Conservation (phyloP, 1,139 yeast genomes). For the Diutina sp. region DNA sequence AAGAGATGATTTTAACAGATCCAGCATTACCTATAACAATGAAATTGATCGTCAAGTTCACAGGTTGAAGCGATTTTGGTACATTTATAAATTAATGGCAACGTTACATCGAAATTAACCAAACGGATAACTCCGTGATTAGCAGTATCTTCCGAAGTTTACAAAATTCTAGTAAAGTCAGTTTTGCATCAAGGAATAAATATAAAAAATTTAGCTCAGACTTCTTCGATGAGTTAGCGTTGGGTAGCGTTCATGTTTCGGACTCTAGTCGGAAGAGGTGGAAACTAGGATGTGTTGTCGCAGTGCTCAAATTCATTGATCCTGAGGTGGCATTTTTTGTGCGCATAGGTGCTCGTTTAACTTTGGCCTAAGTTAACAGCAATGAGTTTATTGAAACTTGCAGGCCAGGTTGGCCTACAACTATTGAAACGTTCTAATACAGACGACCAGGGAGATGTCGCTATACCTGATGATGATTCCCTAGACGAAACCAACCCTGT, state of each 20-base stretch:
- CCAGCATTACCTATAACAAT: conserved; percentile 33
- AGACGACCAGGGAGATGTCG: not conserved
- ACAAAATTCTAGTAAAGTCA: no score
- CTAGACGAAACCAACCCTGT: conserved; percentile 66
- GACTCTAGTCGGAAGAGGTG: not conserved
- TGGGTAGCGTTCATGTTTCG: no score
- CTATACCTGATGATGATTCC: not conserved
- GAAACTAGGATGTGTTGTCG: not conserved
- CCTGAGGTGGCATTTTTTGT: not conserved
- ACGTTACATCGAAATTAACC: no score
- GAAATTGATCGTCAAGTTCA: not conserved
- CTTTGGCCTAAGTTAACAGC: not conserved
- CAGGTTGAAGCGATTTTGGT: not conserved
- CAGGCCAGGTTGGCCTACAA: not conserved
- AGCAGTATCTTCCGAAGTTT: no score
- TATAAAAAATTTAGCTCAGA: no score
- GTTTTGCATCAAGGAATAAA: no score
- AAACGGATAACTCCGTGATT: no score
- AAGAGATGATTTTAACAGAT: conserved; percentile 48
- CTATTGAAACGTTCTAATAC: not conserved
- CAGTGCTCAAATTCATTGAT: not conserved
- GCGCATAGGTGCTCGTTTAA: not conserved
- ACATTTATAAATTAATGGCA: no score
- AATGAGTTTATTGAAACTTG: not conserved
- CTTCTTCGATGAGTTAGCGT: no score